Base-by-base conservation (phyloP, 2,329 filamentous ascomycete genomes). In the Xylariomycetidae sp. region DNA sequence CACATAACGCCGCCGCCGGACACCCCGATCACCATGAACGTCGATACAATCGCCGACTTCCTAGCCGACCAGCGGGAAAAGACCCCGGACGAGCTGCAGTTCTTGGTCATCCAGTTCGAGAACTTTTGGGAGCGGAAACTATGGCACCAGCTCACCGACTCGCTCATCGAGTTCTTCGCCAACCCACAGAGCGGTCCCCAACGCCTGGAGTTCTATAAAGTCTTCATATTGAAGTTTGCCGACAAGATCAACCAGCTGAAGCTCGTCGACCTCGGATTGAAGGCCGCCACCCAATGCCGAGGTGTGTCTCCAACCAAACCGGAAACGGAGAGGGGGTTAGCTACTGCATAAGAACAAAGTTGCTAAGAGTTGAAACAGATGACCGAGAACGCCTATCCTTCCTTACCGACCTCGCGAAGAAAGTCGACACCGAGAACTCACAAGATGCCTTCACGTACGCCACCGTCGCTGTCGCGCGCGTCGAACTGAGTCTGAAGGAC, bases 211-310 rank as follows among this genome's bases (percentile, higher is more conserved):
- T 84, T 98, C 63, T 98, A 92, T 74, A 88, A 92, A 67, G 81
- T 80, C 52, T 98, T 98, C 70, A 85, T 98, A 63, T 78, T 90
- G 61, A 92, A 85, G 63, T 98, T 98, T 58, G 88, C 89, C 47
- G 89, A 95, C 61, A 96, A 94, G 74, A 96, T 98, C 73, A 98
- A 97, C 68, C 90, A 97, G 70, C 74, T 98, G 44, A 96, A 96
- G 74, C 82, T 97, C 49, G 92, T 98, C 48, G 83, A 86, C 47
- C 70, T 98, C 48, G 92, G 88, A 12, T 68, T 97, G 58, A 86
- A 85, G 64, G 86, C 92, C 28, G 88, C 88, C 33, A 80, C 82
- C 53, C 82, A 94, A 68, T 94, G 85, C 63, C 74, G 76, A 69
- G 80, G 87, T 90, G 61, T 4, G 30, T 31, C 17, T 4, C 16